These are phyloP conservation scores for Hyphochytrium catenoides DNA, from an alignment of 352 stramenopile species.

Conservation along the genomic window DNA sequence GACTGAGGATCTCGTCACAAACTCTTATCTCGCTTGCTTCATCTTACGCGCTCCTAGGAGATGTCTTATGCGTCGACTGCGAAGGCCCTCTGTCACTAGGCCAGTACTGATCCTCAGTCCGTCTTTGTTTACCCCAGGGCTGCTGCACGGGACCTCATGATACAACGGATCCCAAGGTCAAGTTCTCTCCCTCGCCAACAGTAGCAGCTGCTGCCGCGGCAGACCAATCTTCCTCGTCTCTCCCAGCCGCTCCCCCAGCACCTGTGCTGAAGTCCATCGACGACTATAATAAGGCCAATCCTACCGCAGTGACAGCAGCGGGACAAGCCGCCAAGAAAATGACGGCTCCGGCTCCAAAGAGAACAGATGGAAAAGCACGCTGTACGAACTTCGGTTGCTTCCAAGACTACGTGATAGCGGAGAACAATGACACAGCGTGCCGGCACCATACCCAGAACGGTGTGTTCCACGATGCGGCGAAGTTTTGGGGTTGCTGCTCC, in stretches of 20 bases:
- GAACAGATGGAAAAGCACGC: conserved; percentile 59
- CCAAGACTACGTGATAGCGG: conserved; percentile 64
- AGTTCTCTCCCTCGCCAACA: conserved; percentile 50
- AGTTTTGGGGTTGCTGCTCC: conserved; percentile 80
- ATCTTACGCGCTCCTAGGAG: not conserved
- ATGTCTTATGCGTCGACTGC: conserved; percentile 2
- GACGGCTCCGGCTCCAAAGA: conserved; percentile 14
- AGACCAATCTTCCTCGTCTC: conserved; percentile 7
- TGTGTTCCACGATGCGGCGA: conserved; percentile 76
- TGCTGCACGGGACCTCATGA: conserved; percentile 11
- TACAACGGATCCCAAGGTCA: conserved; percentile 24
- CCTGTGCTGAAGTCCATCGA: conserved; percentile 68
- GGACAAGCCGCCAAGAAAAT: conserved; percentile 25
- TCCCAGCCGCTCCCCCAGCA: conserved; percentile 1
- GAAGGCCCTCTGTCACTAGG: too few species aligned
- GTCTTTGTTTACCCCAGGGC: conserved; percentile 36
- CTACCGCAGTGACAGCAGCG: conserved; percentile 52
- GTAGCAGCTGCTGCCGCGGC: conserved; percentile 31
- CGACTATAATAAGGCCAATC: conserved; percentile 72
- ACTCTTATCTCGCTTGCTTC: too few species aligned
- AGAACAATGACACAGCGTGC: conserved; percentile 49
- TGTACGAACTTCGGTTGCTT: conserved; percentile 76
- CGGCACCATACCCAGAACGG: conserved; percentile 56
- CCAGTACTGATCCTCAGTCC: too few species aligned
- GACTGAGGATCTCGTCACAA: not conserved